phyloP scores from a whole-genome alignment of 2,329 filamentous ascomycete species.

The Talaromyces funiculosus region DNA sequence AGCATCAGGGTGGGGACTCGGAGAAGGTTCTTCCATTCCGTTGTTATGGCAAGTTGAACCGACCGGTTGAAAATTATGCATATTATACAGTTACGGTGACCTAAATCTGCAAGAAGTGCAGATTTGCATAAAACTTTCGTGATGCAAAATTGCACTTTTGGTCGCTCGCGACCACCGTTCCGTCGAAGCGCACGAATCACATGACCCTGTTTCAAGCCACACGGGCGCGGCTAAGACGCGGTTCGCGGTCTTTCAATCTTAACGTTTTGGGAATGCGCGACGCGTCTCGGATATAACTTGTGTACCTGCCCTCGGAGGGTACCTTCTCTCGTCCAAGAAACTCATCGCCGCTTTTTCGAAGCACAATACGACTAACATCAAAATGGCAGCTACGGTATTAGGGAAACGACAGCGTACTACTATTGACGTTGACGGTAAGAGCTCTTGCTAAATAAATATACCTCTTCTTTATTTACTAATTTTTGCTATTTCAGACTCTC shows the following conservation, averaged over 20 bases:
- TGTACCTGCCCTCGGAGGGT: constrained; percentile 17
- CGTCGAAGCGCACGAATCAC: neutral
- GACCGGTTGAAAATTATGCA: neutral
- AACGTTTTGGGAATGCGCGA: constrained; percentile 16
- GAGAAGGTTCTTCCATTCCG: neutral
- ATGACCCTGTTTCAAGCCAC: constrained; percentile 15
- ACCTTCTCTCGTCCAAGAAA: constrained; percentile 19
- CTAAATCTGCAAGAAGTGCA: neutral
- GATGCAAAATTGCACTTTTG: constrained; percentile 1
- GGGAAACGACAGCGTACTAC: constrained; percentile 41
- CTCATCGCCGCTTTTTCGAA: constrained; percentile 23
- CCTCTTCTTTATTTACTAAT: constrained; percentile 16
- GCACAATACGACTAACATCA: constrained; percentile 16
- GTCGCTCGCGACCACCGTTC: neutral
- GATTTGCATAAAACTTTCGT: constrained; percentile 6
- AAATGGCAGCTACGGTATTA: constrained; percentile 38
- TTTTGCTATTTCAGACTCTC: constrained; percentile 17
- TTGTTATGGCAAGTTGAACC: neutral
- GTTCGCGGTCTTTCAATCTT: constrained; percentile 18
- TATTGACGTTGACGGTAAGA: constrained; percentile 38
- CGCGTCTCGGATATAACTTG: constrained; percentile 16
- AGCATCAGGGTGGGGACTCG: constrained; percentile 5
- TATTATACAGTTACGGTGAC: constrained; percentile 1
- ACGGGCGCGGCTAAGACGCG: constrained; percentile 15
- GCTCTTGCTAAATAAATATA: constrained; percentile 15